Evolutionary conservation across 1,139 yeast genomes (phyloP), one percentile per base, ranked within the genome.

Genomic region (Geotrichum citri-aurantii): DNA sequence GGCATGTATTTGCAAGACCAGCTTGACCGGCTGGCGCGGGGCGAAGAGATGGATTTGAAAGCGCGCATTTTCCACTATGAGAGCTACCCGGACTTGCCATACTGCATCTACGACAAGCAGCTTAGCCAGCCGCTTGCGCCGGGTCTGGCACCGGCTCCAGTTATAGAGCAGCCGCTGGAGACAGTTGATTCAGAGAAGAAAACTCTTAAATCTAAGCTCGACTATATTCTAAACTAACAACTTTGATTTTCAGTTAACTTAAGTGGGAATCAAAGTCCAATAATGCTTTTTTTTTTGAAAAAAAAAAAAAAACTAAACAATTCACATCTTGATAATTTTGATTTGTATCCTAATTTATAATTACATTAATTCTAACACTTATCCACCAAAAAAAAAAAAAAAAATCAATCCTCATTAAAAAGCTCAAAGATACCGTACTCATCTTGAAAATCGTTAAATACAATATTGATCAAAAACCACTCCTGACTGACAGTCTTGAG

Each of bases 391-490:
- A n/a, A 19, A 27, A 48, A 48, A 48, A 26, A 48, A 48, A 8
- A 27, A 8, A 1, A 29, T 49, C 31, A 49, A 3, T 23, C 42
- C 27, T 66, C 66, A 19, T 69, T 65, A 59, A 73, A 68, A 24
- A 72, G 48, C 6, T 67, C 65, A 63, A 74, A 75, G 50, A 75
- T 71, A 10, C 71, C 76, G 17, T 62, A 58, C 4, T 70, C 66
- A 50, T 69, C 64, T 58, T 69, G 74, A 69, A 71, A 93, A 70
- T 92, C 92, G 71, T 93, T 93, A 75, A 91, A 95, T 61, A 93
- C 98, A 69, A 93, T 82, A 73, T 91, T 92, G 67, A 95, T 86
- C 69, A 93, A 80, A 51, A 84, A 84, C 76, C 83, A 92, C 52
- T 82, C 79, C 56, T 82, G 76, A 61, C 82, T 79, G 57, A 90